These are phyloP conservation scores for Drechslerella coelobrocha DNA, from an alignment of 2,329 filamentous ascomycete species.

Conservation along the genomic window DNA sequence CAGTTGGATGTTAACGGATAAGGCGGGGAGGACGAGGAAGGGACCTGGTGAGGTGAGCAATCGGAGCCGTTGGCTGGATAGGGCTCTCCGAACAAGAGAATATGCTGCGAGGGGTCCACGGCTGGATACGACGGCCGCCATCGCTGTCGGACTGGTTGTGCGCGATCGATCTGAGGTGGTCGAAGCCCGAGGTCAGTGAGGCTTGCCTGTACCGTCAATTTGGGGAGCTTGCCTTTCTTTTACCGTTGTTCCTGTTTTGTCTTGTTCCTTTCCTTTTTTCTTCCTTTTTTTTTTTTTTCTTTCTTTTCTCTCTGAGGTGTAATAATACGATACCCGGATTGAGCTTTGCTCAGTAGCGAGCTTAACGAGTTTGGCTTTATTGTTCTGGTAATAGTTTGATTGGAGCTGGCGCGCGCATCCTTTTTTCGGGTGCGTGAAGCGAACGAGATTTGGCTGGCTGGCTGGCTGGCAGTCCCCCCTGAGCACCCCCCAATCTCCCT, in stretches of 20 bases:
- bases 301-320: no score
- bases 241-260: no score
- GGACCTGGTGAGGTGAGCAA: slow-evolving; percentile 63
- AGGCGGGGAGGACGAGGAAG: slow-evolving; percentile 65
- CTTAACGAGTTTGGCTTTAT: no score
- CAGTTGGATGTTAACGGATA: slow-evolving; percentile 67
- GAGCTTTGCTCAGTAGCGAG: no score
- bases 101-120: slow-evolving; percentile 62
- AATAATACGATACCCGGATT: no score
- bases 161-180: neutral
- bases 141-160: slow-evolving; percentile 53
- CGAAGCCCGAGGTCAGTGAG: neutral
- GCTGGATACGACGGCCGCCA: slow-evolving; percentile 65
- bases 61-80: slow-evolving; percentile 60
- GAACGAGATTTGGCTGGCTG: neutral
- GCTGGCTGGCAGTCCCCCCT: slow-evolving; percentile 20
- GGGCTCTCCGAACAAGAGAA: slow-evolving; percentile 60
- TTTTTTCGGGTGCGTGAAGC: neutral
- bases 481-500: slow-evolving; percentile 40
- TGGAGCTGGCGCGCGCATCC: slow-evolving; percentile 3
- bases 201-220: neutral
- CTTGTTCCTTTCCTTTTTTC: no score
- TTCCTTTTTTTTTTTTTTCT: no score
- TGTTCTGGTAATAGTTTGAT: slow-evolving; percentile 1
- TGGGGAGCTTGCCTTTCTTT: neutral